Percentiles rank a stretch among this genome's conserved stretches.
phyloP scores from a whole-genome alignment of 139 green algal species.

The Pleodorina starrii region DNA sequence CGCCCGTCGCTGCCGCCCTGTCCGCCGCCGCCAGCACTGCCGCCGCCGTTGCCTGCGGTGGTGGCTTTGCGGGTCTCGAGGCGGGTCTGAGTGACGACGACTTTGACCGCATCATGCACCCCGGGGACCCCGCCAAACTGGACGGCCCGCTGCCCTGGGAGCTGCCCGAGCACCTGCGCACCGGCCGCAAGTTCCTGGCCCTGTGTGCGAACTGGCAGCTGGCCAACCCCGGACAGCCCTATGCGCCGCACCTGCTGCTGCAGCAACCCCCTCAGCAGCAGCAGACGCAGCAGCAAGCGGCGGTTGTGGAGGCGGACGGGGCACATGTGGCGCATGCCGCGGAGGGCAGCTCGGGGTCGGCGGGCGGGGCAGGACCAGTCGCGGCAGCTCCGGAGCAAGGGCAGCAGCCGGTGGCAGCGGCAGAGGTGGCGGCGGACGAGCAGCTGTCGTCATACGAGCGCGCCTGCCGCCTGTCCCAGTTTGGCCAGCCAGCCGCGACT shows the following conservation, averaged over 20 bases:
- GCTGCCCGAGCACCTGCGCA: conserved; percentile 61
- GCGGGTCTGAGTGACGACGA: conserved; percentile 17
- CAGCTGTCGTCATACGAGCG: conserved; percentile 32
- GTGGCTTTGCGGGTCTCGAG: background rate
- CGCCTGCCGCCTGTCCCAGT: conserved; percentile 5
- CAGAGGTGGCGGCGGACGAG: background rate
- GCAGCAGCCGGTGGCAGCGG: background rate
- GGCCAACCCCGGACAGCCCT: conserved; percentile 45
- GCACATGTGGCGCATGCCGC: background rate
- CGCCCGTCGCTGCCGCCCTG: background rate
- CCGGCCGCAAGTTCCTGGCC: conserved; percentile 54
- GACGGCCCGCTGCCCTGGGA: conserved; percentile 64
- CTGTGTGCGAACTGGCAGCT: conserved; percentile 64
- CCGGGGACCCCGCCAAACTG: conserved; percentile 57
- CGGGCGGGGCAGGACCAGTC: too few relatives aligned
- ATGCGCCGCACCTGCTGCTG: conserved; percentile 35
- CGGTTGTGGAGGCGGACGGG: background rate
- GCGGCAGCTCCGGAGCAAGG: too few relatives aligned
- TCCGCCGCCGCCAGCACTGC: background rate
- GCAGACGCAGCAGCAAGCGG: background rate
- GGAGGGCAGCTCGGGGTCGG: background rate
- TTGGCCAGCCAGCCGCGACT: background rate
- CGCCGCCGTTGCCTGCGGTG: background rate
- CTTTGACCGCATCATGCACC: conserved; percentile 64
- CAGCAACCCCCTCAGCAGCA: conserved; percentile 1